These are phyloP conservation scores for Malassezia brasiliensis DNA, from an alignment of 1,284 basidiomycete genomes.

Conservation along the genomic window DNA sequence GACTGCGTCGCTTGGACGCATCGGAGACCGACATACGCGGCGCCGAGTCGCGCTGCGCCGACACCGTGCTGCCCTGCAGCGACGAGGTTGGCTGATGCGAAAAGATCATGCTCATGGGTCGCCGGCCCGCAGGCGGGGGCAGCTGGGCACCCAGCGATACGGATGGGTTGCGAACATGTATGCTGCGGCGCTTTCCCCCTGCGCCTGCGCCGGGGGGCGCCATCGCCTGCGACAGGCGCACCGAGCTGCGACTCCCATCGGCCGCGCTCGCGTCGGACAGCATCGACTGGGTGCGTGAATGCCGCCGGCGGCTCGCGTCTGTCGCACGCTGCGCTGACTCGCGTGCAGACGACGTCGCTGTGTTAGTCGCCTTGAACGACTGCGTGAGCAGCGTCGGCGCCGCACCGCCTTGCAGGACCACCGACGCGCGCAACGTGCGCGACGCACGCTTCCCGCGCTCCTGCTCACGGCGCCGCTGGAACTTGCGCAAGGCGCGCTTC, in stretches of 20 bases:
- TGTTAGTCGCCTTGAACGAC: slow-evolving; percentile 2
- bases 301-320: slow-evolving; percentile 3
- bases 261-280: background rate
- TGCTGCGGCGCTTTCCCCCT: background rate
- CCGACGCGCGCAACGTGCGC: slow-evolving; percentile 9
- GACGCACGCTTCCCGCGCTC: slow-evolving; percentile 17
- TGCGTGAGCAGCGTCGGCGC: slow-evolving; percentile 9
- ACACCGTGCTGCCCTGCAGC: background rate
- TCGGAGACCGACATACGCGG: background rate
- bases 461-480: slow-evolving; percentile 15
- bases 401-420: slow-evolving; percentile 5
- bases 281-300: slow-evolving; percentile 8
- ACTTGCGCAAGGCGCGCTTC: slow-evolving; percentile 15
- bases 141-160: background rate
- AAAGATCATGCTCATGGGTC: background rate
- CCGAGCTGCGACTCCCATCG: background rate
- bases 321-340: slow-evolving; percentile 15
- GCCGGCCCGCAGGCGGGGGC: background rate
- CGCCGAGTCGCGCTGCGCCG: background rate
- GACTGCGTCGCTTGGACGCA: background rate
- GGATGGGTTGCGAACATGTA: slow-evolving; percentile 3
- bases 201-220: background rate
- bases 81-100: background rate
- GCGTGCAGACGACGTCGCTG: background rate
- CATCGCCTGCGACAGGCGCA: background rate